Evolutionary conservation across 768 basidiomycete genomes (phyloP), one percentile per base, ranked within the genome.

Genomic region (Paxillus ammoniavirescens): DNA sequence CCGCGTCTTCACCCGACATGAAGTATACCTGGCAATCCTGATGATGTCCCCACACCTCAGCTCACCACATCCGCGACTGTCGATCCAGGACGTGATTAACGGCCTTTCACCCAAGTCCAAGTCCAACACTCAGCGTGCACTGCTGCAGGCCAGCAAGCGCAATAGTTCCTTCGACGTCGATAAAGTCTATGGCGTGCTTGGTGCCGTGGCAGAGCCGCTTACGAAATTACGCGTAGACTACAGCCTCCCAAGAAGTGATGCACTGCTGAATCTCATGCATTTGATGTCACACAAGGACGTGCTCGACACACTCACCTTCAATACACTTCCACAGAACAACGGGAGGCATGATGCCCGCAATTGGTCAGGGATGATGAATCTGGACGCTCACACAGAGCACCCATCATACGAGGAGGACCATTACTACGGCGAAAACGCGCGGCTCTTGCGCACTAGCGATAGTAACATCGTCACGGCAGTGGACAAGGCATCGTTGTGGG

Each of bases 251-350:
- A 42, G 52, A 17, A 5, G 26, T 3, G 28, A 41, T n/a, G 38
- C 33, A 17, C 5, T 58, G 13, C 15, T 51, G 37, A 36, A 52
- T 30, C 50, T 58, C 42, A 57, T 57, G 55, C 2, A 5, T 14
- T 30, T 51, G 42, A 58, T 58, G 54, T 37, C 54, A 2, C 7
- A 55, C 8, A 41, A 48, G 0, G 55, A 52, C 8, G 30, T 57
- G n/a, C 57, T 58, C 23, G 57, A 58, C 36, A 57, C 55, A 6
- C 57, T 58, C 47, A 49, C 38, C 12, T 58, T 58, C 31, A 58
- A 58, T 30, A 43, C 2, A 3, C 55, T 50, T 41, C 14, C 57
- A 4, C 54, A 44, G 15, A 31, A 30, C 13, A 14, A 37, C 30
- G 28, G 14, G 9, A 26, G 28, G 10, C 46, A 52, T 15, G 21